phyloP scores from a whole-genome alignment of 2,329 filamentous ascomycete species.

The Dothiorella sarmentorum region DNA sequence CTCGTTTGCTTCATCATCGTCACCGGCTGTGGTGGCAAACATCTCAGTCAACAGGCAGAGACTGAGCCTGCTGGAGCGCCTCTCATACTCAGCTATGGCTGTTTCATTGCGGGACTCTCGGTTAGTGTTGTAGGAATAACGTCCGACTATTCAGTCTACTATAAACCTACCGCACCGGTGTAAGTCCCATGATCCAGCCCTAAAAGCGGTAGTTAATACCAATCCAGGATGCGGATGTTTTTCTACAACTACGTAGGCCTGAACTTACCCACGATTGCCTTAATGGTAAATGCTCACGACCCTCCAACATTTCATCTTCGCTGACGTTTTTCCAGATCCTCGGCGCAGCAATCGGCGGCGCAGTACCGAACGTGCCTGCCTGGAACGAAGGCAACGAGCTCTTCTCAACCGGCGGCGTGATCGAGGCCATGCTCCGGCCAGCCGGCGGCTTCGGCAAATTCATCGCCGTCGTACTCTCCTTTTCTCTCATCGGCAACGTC shows the following conservation, averaged over 20 bases:
- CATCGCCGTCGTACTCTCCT: slow-evolving; percentile 55
- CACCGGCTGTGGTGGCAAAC: slow-evolving; percentile 51
- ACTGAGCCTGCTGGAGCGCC: slow-evolving; percentile 43
- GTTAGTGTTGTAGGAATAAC: slow-evolving; percentile 59
- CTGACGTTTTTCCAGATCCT: slow-evolving; percentile 31
- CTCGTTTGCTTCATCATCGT: slow-evolving; percentile 55
- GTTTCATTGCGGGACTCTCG: slow-evolving; percentile 61
- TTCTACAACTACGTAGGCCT: slow-evolving; percentile 57
- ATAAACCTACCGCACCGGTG: slow-evolving; percentile 54
- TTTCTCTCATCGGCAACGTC: slow-evolving; percentile 55
- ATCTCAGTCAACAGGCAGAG: slow-evolving; percentile 48
- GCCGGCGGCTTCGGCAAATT: slow-evolving; percentile 62
- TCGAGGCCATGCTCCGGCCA: slow-evolving; percentile 57
- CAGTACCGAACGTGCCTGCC: slow-evolving; percentile 50
- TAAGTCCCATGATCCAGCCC: slow-evolving; percentile 31
- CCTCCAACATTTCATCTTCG: no score
- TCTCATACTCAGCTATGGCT: slow-evolving; percentile 55
- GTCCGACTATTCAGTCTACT: slow-evolving; percentile 61
- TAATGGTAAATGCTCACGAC: slow-evolving; percentile 47
- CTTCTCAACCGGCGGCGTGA: slow-evolving; percentile 56
- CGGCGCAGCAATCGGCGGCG: slow-evolving; percentile 62
- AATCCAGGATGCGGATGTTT: slow-evolving; percentile 43
- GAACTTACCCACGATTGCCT: slow-evolving; percentile 52
- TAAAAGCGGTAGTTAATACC: slow-evolving; percentile 10
- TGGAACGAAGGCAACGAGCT: slow-evolving; percentile 44